Conservation (phyloP, 192 early-diverging fungal genomes). For the Dimargaris cristalligena region DNA sequence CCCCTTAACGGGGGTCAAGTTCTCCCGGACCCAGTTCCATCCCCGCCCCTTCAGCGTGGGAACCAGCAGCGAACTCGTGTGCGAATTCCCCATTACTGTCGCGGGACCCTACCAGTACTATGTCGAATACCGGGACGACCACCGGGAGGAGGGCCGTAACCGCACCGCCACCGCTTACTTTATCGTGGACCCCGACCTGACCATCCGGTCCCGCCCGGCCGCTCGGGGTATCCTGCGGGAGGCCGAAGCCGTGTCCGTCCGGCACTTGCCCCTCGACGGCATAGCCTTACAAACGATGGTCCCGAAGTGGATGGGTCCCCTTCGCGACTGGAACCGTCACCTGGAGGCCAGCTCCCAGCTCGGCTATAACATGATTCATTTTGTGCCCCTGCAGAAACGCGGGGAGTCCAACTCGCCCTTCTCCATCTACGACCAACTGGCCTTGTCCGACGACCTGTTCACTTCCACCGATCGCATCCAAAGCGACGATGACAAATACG, state of each 20-base stretch:
- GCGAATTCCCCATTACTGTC: slow-evolving; percentile 38
- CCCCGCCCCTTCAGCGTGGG: slow-evolving; percentile 22
- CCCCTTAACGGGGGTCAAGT: slow-evolving; percentile 48
- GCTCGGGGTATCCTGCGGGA: slow-evolving; percentile 7
- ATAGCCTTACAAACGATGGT: slow-evolving; percentile 82
- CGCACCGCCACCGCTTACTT: slow-evolving; percentile 44
- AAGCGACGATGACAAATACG: slow-evolving; percentile 39
- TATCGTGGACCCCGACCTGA: slow-evolving; percentile 77
- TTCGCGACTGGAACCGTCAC: slow-evolving; percentile 58
- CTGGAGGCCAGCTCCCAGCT: slow-evolving; percentile 49
- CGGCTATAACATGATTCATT: slow-evolving; percentile 98
- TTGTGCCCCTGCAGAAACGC: slow-evolving; percentile 82
- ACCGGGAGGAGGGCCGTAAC: background rate
- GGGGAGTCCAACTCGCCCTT: slow-evolving; percentile 95
- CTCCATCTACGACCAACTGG: slow-evolving; percentile 86
- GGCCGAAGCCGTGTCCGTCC: slow-evolving; percentile 9
- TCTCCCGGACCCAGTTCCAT: slow-evolving; percentile 23
- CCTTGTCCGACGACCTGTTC: slow-evolving; percentile 80
- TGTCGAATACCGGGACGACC: slow-evolving; percentile 39
- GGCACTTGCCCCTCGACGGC: slow-evolving; percentile 66
- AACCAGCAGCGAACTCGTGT: slow-evolving; percentile 39
- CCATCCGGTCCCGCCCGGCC: slow-evolving; percentile 22
- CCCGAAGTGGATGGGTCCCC: slow-evolving; percentile 87
- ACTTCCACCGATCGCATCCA: slow-evolving; percentile 27
- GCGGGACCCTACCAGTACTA: slow-evolving; percentile 85